These are phyloP conservation scores for Pyronema domesticum DNA, from an alignment of 495 filamentous ascomycete genomes.

Conservation along the genomic window DNA sequence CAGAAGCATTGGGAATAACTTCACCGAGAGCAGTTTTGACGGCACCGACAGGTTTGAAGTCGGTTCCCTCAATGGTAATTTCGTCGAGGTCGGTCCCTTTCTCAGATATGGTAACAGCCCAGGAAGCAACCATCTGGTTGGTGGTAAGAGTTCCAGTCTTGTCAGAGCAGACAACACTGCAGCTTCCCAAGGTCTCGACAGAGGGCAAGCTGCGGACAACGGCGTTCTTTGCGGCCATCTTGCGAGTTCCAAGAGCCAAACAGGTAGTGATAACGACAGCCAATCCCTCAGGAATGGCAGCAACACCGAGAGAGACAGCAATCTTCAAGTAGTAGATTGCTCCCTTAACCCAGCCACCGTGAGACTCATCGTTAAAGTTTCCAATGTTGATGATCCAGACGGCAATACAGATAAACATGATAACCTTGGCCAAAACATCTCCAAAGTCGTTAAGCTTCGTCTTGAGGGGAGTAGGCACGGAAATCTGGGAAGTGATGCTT, in stretches of 20 bases:
- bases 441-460: constrained; percentile 98
- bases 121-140: constrained; percentile 98
- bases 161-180: constrained; percentile 99
- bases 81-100: constrained; percentile 64
- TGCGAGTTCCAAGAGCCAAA: constrained; percentile 81
- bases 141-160: constrained; percentile 98
- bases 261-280: constrained; percentile 98
- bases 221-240: constrained; percentile 97
- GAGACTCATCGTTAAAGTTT: constrained; percentile 86
- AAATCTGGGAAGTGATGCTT: constrained; percentile 95
- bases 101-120: constrained; percentile 64
- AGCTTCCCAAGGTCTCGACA: constrained; percentile 95
- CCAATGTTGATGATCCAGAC: constrained; percentile 98
- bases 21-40: constrained; percentile 48
- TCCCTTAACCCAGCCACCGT: constrained; percentile 90
- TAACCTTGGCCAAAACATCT: constrained; percentile 91
- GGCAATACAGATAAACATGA: constrained; percentile 84
- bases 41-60: constrained; percentile 68
- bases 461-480: constrained; percentile 90
- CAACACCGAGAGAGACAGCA: constrained; percentile 93
- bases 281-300: constrained; percentile 91
- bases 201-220: constrained; percentile 91
- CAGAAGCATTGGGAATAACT: constrained; percentile 46
- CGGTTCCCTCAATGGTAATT: constrained; percentile 81
- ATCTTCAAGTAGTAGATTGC: constrained; percentile 99